Conservation (phyloP, 208 protist genomes). For the Phytomonas sp. region DNA sequence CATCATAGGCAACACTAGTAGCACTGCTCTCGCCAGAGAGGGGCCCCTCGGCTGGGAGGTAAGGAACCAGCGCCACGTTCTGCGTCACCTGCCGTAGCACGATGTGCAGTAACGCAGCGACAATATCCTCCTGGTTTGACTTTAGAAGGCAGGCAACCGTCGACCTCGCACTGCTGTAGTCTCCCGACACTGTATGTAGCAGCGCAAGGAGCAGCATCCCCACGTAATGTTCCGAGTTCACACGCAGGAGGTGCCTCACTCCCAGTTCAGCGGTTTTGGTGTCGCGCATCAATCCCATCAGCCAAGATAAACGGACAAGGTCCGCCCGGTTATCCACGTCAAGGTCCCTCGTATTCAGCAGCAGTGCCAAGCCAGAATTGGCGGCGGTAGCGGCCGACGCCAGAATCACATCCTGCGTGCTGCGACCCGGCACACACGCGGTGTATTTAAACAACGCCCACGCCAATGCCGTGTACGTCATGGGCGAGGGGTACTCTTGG, state of each 20-base stretch:
- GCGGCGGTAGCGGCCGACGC: constrained; percentile 15
- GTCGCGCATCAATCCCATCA: constrained; percentile 43
- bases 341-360: constrained; percentile 11
- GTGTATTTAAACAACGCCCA: constrained; percentile 25
- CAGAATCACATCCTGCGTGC: constrained; percentile 13
- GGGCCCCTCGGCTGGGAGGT: background rate
- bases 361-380: constrained; percentile 9
- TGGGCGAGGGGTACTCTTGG: constrained; percentile 21
- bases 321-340: constrained; percentile 23
- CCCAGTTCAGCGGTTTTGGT: constrained; percentile 14
- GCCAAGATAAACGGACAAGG: constrained; percentile 40
- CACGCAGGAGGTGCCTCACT: constrained; percentile 21
- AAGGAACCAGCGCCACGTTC: background rate
- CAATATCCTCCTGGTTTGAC: constrained; percentile 34
- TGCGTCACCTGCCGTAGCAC: constrained; percentile 16
- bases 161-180: constrained; percentile 29
- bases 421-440: constrained; percentile 11
- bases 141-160: constrained; percentile 27
- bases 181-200: constrained; percentile 36
- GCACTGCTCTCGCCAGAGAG: background rate
- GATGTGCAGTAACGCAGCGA: constrained; percentile 27
- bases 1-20: background rate
- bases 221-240: constrained; percentile 31
- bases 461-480: constrained; percentile 36
- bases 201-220: constrained; percentile 50